phyloP scores from a whole-genome alignment of 805 yeast genomes.

The Metschnikowia dekortorum region DNA sequence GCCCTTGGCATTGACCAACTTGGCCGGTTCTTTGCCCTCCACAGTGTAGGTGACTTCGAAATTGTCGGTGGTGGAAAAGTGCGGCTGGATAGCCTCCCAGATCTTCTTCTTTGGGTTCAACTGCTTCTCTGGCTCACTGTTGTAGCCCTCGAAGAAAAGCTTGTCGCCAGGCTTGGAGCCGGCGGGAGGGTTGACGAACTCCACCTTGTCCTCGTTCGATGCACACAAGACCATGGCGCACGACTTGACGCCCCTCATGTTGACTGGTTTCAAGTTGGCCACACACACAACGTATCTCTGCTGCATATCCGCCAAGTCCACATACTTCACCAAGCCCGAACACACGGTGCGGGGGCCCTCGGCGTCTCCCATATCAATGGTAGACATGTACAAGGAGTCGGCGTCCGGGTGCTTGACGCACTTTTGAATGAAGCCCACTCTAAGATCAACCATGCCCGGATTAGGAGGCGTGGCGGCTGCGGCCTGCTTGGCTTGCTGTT shows the following conservation, averaged over 20 bases:
- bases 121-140: slow-evolving; percentile 84
- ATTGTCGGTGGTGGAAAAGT: slow-evolving; percentile 72
- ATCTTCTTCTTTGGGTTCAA: slow-evolving; percentile 97
- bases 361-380: slow-evolving; percentile 93
- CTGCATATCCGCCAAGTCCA: slow-evolving; percentile 93
- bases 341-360: slow-evolving; percentile 98
- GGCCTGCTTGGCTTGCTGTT: slow-evolving; percentile 41
- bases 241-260: slow-evolving; percentile 96
- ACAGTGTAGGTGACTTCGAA: slow-evolving; percentile 77
- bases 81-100: slow-evolving; percentile 94
- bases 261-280: slow-evolving; percentile 95
- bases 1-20: slow-evolving; percentile 76
- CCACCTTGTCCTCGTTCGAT: slow-evolving; percentile 68
- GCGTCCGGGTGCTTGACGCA: slow-evolving; percentile 98
- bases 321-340: slow-evolving; percentile 88
- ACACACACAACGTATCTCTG: slow-evolving; percentile 84
- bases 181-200: slow-evolving; percentile 91
- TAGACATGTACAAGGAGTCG: slow-evolving; percentile 91
- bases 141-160: slow-evolving; percentile 87
- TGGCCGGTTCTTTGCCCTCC: slow-evolving; percentile 70
- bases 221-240: slow-evolving; percentile 97
- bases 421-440: slow-evolving; percentile 96
- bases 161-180: slow-evolving; percentile 95
- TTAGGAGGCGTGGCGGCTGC: slow-evolving; percentile 61
- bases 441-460: slow-evolving; percentile 85